Evolutionary conservation across 1,284 basidiomycete species (phyloP), one percentile per base, ranked within the genome.

Genomic region (Fomitopsis pinicola): DNA sequence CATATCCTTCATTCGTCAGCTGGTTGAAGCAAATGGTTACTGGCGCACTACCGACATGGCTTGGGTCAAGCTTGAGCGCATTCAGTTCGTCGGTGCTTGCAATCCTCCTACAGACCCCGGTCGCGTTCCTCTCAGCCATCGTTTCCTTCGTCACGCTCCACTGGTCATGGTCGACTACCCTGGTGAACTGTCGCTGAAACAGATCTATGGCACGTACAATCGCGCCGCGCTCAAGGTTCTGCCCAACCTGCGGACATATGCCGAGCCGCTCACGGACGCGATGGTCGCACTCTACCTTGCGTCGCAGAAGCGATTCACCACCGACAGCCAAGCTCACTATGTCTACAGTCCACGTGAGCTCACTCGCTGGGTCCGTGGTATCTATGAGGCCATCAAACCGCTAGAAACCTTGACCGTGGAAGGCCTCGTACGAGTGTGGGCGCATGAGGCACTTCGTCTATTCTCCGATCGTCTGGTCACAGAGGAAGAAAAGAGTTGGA

Each of bases 151-250:
- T 9, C 98, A 99, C 76, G 96, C 97, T 0, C 97, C 97, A 0
- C 82, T 99, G n/a, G 87, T 99, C 72, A 98, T 99, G 97, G 97
- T 99, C 60, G 97, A 99, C 74, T 99, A 99, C 75, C 97, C 97
- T 9, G 97, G 97, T 62, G 94, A 97, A 75, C 81, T 96, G 14
- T 99, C 97, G 9, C 82, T 99, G 72, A 97, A 96, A 71, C 98
- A 99, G 73, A 99, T 99, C 68, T 99, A 99, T 76, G 94, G 95
- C 19, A 99, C 97, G n/a, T 99, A 99, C 78, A 96, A 94, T 72
- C 89, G 97, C 59, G 97, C 95, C 15, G 81, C 97, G 38, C 89
- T 99, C 72, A 99, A 99, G 76, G 95, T 98, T 60, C 82, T 97
- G 7, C 97, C 97, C 30, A 95, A 91, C 66, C 83, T 99, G 48